phyloP scores from a whole-genome alignment of 371 early-diverging fungal species.

The Mortierella sp. region DNA sequence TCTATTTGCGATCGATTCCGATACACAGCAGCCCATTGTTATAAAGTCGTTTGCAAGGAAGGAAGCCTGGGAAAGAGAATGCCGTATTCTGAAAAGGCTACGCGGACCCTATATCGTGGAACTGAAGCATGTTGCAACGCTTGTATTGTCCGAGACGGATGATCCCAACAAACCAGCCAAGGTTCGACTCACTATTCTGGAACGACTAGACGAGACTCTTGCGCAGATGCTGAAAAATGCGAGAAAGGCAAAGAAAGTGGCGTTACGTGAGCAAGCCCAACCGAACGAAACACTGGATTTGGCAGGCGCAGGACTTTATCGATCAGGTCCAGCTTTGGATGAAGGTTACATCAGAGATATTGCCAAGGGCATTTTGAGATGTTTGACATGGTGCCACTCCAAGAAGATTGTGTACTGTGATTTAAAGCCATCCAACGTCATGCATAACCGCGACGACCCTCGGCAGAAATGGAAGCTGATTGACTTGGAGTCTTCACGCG shows the following conservation, averaged over 20 bases:
- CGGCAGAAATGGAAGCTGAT: slow-evolving; percentile 52
- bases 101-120: slow-evolving; percentile 52
- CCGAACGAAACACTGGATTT: slow-evolving; percentile 19
- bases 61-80: slow-evolving; percentile 54
- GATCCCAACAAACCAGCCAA: slow-evolving; percentile 46
- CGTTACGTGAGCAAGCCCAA: slow-evolving; percentile 33
- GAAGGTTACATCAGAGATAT: slow-evolving; percentile 45
- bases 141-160: slow-evolving; percentile 46
- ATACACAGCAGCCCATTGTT: slow-evolving; percentile 52
- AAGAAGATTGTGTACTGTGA: slow-evolving; percentile 52
- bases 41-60: slow-evolving; percentile 42
- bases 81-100: slow-evolving; percentile 29
- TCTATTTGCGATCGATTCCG: slow-evolving; percentile 44
- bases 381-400: slow-evolving; percentile 51
- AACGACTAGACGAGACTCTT: slow-evolving; percentile 48
- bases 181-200: slow-evolving; percentile 45
- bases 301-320: slow-evolving; percentile 30
- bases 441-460: slow-evolving; percentile 53
- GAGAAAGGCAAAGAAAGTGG: slow-evolving; percentile 41
- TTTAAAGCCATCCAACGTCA: slow-evolving; percentile 52
- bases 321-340: slow-evolving; percentile 43
- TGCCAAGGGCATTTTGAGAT: slow-evolving; percentile 44
- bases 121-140: slow-evolving; percentile 47
- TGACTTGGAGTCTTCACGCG: slow-evolving; percentile 42
- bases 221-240: slow-evolving; percentile 56